Conservation (phyloP, 2,329 filamentous ascomycete genomes). For the Fusarium duplospermum region DNA sequence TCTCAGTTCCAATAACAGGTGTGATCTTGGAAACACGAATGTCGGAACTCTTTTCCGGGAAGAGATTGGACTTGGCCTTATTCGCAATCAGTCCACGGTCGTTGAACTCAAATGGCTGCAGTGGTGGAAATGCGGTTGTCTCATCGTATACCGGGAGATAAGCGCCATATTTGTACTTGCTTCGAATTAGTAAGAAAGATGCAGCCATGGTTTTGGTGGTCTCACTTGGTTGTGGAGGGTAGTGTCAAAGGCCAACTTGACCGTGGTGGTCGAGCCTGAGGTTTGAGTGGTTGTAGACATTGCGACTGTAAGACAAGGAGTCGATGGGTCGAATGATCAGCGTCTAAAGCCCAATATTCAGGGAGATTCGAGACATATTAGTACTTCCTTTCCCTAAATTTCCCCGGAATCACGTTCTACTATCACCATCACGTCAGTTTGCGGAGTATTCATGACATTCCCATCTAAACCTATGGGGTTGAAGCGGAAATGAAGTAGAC, state of each 20-base stretch:
- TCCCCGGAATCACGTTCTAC: neutral
- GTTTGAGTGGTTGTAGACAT: neutral
- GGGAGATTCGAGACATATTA: neutral
- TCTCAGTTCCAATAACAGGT: conserved; percentile 53
- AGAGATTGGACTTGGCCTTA: conserved; percentile 45
- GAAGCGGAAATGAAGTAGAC: neutral
- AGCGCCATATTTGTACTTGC: conserved; percentile 46
- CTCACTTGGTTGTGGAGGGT: neutral
- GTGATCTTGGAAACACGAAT: conserved; percentile 31
- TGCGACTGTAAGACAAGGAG: no score
- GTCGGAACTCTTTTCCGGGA: conserved; percentile 4
- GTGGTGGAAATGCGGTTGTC: conserved; percentile 36
- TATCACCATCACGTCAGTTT: neutral
- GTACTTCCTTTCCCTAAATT: neutral
- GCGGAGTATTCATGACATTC: conserved; percentile 6
- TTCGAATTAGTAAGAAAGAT: neutral
- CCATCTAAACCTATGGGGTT: neutral
- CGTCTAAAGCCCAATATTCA: neutral
- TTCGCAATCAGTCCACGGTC: conserved; percentile 48
- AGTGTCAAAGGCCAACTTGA: conserved; percentile 1
- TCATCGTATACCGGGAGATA: conserved; percentile 52
- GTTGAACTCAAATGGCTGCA: conserved; percentile 47
- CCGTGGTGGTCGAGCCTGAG: neutral
- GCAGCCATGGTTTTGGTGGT: neutral
- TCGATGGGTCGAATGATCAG: neutral